Evolutionary conservation across 495 filamentous ascomycete species (phyloP), one percentile per base, ranked within the genome.

Genomic region (Xylaria longipes): DNA sequence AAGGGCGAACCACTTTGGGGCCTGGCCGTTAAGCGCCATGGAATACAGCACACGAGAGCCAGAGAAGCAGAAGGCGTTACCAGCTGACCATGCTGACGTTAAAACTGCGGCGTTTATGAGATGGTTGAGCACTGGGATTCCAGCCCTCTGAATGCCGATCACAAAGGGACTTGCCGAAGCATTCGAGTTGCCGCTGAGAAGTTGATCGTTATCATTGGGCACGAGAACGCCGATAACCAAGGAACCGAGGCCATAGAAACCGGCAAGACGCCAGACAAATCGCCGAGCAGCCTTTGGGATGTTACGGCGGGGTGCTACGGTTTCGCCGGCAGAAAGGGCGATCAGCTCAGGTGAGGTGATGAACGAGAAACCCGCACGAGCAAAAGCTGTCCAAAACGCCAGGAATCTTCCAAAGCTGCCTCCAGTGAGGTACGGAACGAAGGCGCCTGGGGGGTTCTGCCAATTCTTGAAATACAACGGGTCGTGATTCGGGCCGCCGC

Each of bases 31-130:
- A 15, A 80, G 63, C 1, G 91, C 90, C 72, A 93, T 86, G 25
- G 89, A 89, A 75, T 92, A 91, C 8, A 95, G 85, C 67, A 91
- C 91, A n/a, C 93, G 89, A 0, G 89, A 91, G n/a, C 91, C 92
- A 41, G 91, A 93, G 82, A 93, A 95, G 66, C 94, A 84, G 84
- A 92, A 94, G 2, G 91, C 90, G 76, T 97, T 97, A 61, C 88
- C 92, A 37, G 84, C 84, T 8, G 83, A 85, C 83, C 83, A 86
- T 9, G 84, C 83, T 22, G 83, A 85, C 0, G 84, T 90, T 56
- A 86, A 72, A 37, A 86, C 80, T 9, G 83, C 83, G 25, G 76
- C 83, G 68, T 85, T 86, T 79, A 86, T 84, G 57, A 82, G 77
- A 68, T 86, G 83, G 72, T 84, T 81, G 0, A 86, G 77, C 1